Conservation (phyloP, 306 rosid species). For the Inga oerstediana region DNA sequence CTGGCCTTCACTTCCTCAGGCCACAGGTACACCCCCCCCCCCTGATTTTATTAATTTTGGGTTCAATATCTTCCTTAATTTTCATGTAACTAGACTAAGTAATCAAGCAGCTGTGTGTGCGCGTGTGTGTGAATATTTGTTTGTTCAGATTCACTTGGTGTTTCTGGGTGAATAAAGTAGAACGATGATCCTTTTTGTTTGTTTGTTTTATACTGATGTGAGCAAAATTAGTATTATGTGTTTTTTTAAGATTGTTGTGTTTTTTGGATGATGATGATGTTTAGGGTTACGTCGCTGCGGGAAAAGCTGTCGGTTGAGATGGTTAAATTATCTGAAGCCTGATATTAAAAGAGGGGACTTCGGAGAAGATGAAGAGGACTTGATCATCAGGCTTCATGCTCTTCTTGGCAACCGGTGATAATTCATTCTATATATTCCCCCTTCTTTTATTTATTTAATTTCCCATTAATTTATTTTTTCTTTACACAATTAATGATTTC, state of each 20-base stretch:
- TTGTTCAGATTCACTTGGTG: not conserved
- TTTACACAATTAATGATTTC: not conserved
- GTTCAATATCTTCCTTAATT: not conserved
- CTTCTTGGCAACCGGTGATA: constrained; percentile 60
- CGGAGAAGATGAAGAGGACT: constrained; percentile 58
- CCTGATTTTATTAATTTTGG: not conserved
- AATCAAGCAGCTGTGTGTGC: too few relatives aligned
- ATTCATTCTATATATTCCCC: not conserved
- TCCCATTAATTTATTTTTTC: not conserved
- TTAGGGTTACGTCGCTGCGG: constrained; percentile 55
- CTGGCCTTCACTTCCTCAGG: constrained; percentile 49
- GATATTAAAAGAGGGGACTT: constrained; percentile 49
- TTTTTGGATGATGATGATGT: not conserved
- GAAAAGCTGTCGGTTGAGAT: constrained; percentile 56
- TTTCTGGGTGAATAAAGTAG: not conserved
- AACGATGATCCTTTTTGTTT: not conserved
- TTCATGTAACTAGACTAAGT: not conserved
- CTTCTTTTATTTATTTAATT: not conserved
- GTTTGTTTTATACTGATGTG: not conserved
- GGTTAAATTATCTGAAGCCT: constrained; percentile 54
- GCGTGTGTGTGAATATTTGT: not conserved
- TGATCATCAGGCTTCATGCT: constrained; percentile 60
- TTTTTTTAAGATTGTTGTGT: not conserved
- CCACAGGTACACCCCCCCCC: constrained; percentile 33
- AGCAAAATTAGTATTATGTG: not conserved